Percentiles rank a stretch among this genome's conserved stretches.
phyloP scores from a whole-genome alignment of 176 grass and related monocot species.

The Hordeum vulgare region DNA sequence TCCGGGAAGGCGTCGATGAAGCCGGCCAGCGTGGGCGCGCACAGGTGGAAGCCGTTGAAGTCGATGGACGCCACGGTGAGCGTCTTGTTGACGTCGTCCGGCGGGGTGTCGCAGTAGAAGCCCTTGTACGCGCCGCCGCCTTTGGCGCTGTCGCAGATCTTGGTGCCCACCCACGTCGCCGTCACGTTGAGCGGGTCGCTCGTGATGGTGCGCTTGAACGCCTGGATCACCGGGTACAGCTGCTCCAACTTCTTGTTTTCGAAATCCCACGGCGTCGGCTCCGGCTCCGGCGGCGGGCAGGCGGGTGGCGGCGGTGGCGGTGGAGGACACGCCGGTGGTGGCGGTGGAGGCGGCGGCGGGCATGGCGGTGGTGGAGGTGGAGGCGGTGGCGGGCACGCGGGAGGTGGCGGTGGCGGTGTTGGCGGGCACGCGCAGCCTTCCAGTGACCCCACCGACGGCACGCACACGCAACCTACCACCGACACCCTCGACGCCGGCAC shows the following conservation, averaged over 20 bases:
- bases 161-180: conserved; percentile 35
- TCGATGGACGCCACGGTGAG: conserved; percentile 71
- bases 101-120: conserved; percentile 66
- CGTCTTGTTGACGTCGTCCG: not conserved
- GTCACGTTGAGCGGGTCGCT: conserved; percentile 32
- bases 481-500: not conserved
- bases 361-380: not conserved
- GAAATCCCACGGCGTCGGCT: conserved; percentile 18
- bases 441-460: not conserved
- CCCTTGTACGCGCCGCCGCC: conserved; percentile 38
- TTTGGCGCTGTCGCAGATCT: conserved; percentile 20
- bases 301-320: not conserved
- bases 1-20: conserved; percentile 74
- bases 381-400: not conserved
- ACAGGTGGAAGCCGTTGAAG: conserved; percentile 61
- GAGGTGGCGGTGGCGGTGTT: not conserved
- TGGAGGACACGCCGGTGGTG: not conserved
- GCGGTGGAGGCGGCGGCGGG: not conserved
- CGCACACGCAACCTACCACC: not conserved
- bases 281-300: not conserved
- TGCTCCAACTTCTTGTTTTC: conserved; percentile 21
- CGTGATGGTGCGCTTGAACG: conserved; percentile 70
- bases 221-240: conserved; percentile 63
- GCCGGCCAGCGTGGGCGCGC: conserved; percentile 37
- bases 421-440: not conserved